These are phyloP conservation scores for Nemophila menziesii DNA, from an alignment of 257 asterid species.

Conservation along the genomic window DNA sequence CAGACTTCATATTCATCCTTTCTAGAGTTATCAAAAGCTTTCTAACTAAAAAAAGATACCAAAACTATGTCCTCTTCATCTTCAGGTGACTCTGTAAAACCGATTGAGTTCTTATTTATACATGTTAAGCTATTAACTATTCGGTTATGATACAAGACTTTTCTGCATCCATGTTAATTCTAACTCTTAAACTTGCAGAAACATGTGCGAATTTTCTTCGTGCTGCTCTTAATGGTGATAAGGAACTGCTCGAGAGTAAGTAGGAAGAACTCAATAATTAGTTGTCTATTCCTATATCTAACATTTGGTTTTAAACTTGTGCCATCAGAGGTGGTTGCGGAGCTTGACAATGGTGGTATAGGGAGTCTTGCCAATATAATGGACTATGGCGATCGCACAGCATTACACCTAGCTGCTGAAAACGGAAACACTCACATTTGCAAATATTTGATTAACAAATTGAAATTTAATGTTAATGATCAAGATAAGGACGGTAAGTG, in stretches of 20 bases:
- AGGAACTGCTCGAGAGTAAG: constrained; percentile 6
- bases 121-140: too few relatives aligned
- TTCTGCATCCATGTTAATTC: background rate
- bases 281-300: too few relatives aligned
- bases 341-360: background rate
- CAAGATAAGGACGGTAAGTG: background rate
- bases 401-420: constrained; percentile 18
- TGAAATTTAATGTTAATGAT: constrained; percentile 11
- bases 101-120: too few relatives aligned
- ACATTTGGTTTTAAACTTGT: too few relatives aligned
- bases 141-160: too few relatives aligned
- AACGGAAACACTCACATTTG: constrained; percentile 9
- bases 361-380: background rate
- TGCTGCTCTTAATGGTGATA: constrained; percentile 6
- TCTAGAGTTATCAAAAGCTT: too few relatives aligned
- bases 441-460: constrained; percentile 8
- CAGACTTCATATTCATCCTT: too few relatives aligned
- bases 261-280: too few relatives aligned
- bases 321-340: constrained; percentile 1
- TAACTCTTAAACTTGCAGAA: background rate
- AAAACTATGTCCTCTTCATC: too few relatives aligned
- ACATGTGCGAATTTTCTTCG: background rate
- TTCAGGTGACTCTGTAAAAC: too few relatives aligned
- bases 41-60: too few relatives aligned
- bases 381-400: background rate